A percentile compares a stretch with the other conserved stretches of the same genome.
Evolutionary conservation across 169 alveolate species (phyloP).

Genomic region (Perkinsus chesapeaki): DNA sequence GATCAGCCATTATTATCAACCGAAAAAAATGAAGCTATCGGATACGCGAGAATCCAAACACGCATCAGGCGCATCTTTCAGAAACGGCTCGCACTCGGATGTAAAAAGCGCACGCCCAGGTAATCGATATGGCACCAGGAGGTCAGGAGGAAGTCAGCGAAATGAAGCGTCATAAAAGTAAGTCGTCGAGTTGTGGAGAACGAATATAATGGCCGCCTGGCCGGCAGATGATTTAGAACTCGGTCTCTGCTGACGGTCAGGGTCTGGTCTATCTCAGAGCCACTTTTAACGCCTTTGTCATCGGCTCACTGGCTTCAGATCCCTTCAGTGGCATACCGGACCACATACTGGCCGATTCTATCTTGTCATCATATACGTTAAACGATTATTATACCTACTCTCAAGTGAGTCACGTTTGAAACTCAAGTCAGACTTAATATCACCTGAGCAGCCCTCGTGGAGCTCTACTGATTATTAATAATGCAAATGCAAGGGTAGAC

Average conservation of each 20-base stretch:
- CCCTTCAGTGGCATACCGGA: neutral
- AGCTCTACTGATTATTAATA: no score
- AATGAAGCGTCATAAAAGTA: neutral
- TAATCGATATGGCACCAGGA: neutral
- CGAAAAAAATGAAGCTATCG: no score
- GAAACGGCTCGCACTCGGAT: neutral
- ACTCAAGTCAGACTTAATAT: no score
- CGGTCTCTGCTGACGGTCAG: no score
- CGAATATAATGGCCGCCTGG: no score
- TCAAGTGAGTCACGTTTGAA: neutral
- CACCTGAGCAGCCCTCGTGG: no score
- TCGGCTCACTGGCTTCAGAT: neutral
- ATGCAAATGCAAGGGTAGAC: no score
- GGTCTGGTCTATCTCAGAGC: no score
- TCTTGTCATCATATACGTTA: neutral
- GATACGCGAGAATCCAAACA: no score
- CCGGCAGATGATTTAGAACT: no score
- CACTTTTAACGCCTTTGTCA: neutral
- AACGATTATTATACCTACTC: neutral
- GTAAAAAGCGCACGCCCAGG: neutral
- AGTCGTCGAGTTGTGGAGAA: neutral
- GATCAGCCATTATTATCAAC: slow-evolving; percentile 91
- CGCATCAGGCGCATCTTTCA: no score
- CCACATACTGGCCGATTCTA: neutral
- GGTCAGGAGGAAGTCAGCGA: neutral